Base-by-base conservation (phyloP, 2,329 filamentous ascomycete species). In the Epichloe festucae region DNA sequence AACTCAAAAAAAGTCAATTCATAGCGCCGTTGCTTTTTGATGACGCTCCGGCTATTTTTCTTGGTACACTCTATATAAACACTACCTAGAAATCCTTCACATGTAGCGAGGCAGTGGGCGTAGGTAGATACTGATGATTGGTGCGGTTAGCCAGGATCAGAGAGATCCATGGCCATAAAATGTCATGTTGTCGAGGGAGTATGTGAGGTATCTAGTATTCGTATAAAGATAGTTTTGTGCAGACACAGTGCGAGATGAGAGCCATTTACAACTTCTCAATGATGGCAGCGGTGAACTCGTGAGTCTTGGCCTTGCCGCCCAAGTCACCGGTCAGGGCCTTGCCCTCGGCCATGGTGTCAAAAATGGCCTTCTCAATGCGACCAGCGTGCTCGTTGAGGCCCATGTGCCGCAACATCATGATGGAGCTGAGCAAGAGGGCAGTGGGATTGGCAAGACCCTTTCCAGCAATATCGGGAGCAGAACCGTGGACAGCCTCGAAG, bases 321-420 rank as follows among this genome's bases (percentile, higher is more conserved):
- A 98, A 77, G 72, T 98, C 93, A 64, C 93, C 91, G 36, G 93
- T 98, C 70, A 98, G 82, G 56, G 82, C 77, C 85, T 96, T 96
- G 75, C 93, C 93, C 79, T 98, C 90, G 55, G 89, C 85, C 59
- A 98, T 80, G 55, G 90, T 95, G 69, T 87, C 87, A 71, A 98
- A 97, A 66, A 91, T 94, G 59, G 93, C 93, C 72, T 81, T 86
- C 79, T 97, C 88, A 67, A 98, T 97, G 70, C 82, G 84, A 69
- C 77, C 70, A 60, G 93, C 93, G 70, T 97, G 83, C 57, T 88
- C 78, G 70, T 75, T 83, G 58, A 98, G 79, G 65, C 87, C 84
- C 91, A 98, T 97, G 76, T 98, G 93, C 72, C 93, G 85, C 79
- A 98, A 75, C 93, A 98, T 97, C 93, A 98, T 97, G 76, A 97